Evolutionary conservation across 78 protist species (phyloP).

Genomic region (Cavenderia fasciculata): DNA sequence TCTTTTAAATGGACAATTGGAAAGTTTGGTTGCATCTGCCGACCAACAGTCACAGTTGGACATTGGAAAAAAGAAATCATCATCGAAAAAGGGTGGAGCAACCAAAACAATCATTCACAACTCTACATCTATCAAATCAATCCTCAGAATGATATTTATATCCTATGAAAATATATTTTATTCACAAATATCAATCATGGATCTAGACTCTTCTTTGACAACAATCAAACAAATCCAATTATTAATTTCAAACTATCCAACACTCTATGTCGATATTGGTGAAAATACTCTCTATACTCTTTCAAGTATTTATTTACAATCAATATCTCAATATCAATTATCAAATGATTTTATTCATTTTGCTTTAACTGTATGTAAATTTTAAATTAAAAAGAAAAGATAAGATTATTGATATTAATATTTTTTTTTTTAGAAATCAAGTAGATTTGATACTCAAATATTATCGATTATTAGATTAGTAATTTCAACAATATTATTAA

Average conservation of each 20-base stretch:
- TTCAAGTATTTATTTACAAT: slow-evolving; percentile 21
- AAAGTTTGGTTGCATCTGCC: too few species aligned
- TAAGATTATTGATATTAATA: background rate
- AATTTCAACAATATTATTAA: background rate
- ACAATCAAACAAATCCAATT: slow-evolving; percentile 14
- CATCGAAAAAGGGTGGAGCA: too few species aligned
- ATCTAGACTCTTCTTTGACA: slow-evolving; percentile 3
- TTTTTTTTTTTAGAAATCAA: slow-evolving; percentile 13
- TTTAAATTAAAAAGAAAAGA: background rate
- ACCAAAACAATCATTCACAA: too few species aligned
- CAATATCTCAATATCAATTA: background rate
- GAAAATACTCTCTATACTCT: slow-evolving; percentile 26
- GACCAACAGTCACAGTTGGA: too few species aligned
- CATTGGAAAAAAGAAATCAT: too few species aligned
- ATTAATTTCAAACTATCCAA: slow-evolving; percentile 16
- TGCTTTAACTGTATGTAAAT: slow-evolving; percentile 21
- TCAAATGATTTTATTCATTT: slow-evolving; percentile 11
- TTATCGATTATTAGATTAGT: slow-evolving; percentile 33
- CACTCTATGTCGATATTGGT: slow-evolving; percentile 31
- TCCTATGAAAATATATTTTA: slow-evolving; percentile 47
- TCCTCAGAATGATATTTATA: slow-evolving; percentile 37
- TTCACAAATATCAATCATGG: background rate
- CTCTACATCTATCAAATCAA: slow-evolving; percentile 6
- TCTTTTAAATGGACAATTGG: too few species aligned
- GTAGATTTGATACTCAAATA: slow-evolving; percentile 60